Evolutionary conservation across 2,329 filamentous ascomycete species (phyloP), one percentile per base, ranked within the genome.

Genomic region (Penicillium italicum): DNA sequence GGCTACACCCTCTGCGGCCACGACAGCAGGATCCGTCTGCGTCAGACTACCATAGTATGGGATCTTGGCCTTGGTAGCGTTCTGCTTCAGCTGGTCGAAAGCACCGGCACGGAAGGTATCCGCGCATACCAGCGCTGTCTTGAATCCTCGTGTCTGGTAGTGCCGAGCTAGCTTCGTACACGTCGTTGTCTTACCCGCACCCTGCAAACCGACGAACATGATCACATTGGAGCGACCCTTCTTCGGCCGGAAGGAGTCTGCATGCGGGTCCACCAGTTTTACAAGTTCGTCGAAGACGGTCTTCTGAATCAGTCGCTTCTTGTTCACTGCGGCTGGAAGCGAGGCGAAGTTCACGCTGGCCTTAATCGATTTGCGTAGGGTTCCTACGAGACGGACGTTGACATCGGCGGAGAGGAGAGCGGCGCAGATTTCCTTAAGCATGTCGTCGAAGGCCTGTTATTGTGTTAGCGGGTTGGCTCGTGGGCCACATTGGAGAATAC

Each of bases 181-280:
- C 12, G 93, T 95, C 1, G 94, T 99, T 24, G 94, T 99, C 77
- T 99, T 99, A 74, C 94, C 94, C 5, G 93, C 91, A 80, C 94
- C 94, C 76, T 99, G 94, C 46, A 99, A 82, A 77, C 94, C 94
- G 60, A 99, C 94, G 73, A 99, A 97, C 94, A 99, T 99, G 76
- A 99, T 97, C 71, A 99, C 90, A 74, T 97, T 99, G 61, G 88
- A 82, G 73, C 91, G 94, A 62, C 92, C 91, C 78, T 97, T 99
- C 79, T 95, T 96, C 22, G 93, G 92, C 74, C 95, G 94, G 81
- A 96, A 99, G 0, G 93, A 88, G 63, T 96, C 92, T 67, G 90
- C 88, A 75, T 97, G 93, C 26, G 94, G 94, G 69, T 99, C 91
- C 64, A 99, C 94, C 48, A 99, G 87, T 69, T 91, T 88, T 64